These are phyloP conservation scores for Schizonepeta tenuifolia DNA, from an alignment of 257 asterid species.

Conservation along the genomic window DNA sequence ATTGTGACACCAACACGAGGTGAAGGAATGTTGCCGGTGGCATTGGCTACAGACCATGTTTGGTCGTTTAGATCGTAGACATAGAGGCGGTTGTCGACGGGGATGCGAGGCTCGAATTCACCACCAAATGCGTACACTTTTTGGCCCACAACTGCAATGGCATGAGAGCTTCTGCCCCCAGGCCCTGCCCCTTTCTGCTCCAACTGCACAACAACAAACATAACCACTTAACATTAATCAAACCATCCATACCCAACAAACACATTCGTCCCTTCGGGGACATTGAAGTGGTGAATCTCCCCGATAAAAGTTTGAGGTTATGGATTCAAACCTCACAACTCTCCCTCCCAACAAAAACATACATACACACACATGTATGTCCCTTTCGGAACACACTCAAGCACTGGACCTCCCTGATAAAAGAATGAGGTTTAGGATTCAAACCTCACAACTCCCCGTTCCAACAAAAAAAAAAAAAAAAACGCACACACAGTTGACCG, in stretches of 20 bases:
- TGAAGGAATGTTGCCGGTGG: slow-evolving; percentile 72
- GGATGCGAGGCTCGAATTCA: slow-evolving; percentile 80
- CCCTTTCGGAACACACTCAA: too few relatives aligned
- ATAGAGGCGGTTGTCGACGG: slow-evolving; percentile 75
- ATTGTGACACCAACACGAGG: slow-evolving; percentile 93
- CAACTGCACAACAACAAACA: slow-evolving; percentile 52
- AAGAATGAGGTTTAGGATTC: neutral
- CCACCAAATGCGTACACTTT: slow-evolving; percentile 85
- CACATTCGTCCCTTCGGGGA: neutral
- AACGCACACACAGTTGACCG: neutral
- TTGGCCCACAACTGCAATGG: slow-evolving; percentile 74
- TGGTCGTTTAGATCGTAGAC: slow-evolving; percentile 59
- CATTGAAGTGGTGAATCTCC: neutral
- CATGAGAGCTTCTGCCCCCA: slow-evolving; percentile 94
- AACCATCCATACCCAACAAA: neutral
- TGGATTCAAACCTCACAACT: neutral
- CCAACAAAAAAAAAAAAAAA: neutral
- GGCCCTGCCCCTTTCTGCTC: slow-evolving; percentile 79
- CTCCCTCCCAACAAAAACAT: neutral
- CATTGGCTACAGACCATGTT: slow-evolving; percentile 70
- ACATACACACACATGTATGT: neutral
- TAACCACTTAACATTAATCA: neutral
- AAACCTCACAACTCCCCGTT: neutral
- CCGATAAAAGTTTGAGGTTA: too few relatives aligned
- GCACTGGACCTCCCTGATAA: neutral